Base-by-base conservation (phyloP, 1,284 basidiomycete genomes). In the Cystobasidium sp. region DNA sequence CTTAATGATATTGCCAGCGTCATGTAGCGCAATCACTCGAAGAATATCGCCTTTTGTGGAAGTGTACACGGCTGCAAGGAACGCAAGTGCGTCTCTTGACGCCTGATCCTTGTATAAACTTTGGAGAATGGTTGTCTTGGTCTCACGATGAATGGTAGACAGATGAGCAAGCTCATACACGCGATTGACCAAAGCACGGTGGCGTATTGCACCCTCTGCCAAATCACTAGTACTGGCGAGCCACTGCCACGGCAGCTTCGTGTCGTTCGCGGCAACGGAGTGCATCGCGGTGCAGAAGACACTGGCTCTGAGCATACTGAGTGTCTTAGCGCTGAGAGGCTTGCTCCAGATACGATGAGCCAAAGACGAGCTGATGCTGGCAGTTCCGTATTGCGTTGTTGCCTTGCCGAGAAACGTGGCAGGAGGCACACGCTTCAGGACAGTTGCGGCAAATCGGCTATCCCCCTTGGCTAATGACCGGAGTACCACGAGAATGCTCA, bases 11-110 rank as follows among this genome's bases (percentile, higher is more conserved):
- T 88, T 69, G 9, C 75, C 61, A 0, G 89, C 80, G 78, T 93
- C 89, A 37, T 91, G 83, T 77, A 97, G 91, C 0, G 94, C 91
- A 2, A 87, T 85, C 12, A 88, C 86, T 76, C 93, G 91, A 8
- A 85, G 81, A 72, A 82, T 79, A 8, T 80, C 71, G 10, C 81
- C 81, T 20, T 80, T 76, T 46, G 75, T 77, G 16, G 76, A 81
- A 39, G 86, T 83, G 89, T 90, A 91, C 44, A 91, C 77, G 6
- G 90, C 86, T 16, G 88, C 87, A 22, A 98, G 87, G 85, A 98
- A 95, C 1, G 89, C 84, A n/a, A 97, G 84, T 0, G 89, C 85
- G 68, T 90, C 89, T 22, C 90, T 88, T 68, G 87, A 87, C 3
- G 95, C 58, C 49, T 77, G 84, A 69, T 86, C 87, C 56, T 86